phyloP scores from a whole-genome alignment of 257 asterid genomes.

The Scutellaria galericulata region DNA sequence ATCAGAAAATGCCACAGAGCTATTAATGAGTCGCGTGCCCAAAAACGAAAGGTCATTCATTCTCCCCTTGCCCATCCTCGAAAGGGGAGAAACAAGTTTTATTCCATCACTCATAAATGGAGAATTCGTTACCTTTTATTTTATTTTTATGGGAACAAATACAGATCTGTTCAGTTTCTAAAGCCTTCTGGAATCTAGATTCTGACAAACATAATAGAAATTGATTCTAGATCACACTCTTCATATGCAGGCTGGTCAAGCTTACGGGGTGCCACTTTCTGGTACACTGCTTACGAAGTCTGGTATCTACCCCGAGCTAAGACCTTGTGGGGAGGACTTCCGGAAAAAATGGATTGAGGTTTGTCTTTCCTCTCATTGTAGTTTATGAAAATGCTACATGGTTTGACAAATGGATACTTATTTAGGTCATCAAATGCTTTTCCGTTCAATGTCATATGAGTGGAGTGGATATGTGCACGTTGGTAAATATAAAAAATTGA shows the following conservation, averaged over 20 bases:
- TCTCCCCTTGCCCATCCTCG: constrained; percentile 36
- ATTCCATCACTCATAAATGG: constrained; percentile 13
- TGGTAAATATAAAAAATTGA: not conserved
- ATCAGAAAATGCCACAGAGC: constrained; percentile 92
- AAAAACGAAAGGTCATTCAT: constrained; percentile 82
- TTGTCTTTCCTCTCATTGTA: constrained; percentile 36
- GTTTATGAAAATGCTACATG: constrained; percentile 29
- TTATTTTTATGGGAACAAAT: constrained; percentile 7
- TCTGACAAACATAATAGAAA: constrained; percentile 18
- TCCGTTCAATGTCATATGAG: not conserved
- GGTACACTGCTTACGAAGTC: constrained; percentile 74
- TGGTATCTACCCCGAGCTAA: constrained; percentile 88
- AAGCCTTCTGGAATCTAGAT: not conserved
- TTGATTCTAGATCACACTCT: constrained; percentile 27
- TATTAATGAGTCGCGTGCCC: constrained; percentile 92
- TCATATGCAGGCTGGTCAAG: constrained; percentile 89
- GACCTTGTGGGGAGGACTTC: constrained; percentile 90
- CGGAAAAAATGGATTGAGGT: constrained; percentile 99
- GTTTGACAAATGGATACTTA: constrained; percentile 23
- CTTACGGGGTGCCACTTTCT: constrained; percentile 95
- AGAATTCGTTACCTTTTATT: constrained; percentile 12
- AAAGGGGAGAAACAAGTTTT: constrained; percentile 27
- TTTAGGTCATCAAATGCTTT: not conserved
- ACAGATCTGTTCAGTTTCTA: too few relatives aligned
- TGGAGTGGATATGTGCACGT: not conserved